Evolutionary conservation across 495 filamentous ascomycete genomes (phyloP).

Genomic region (Cercophora newfieldiana): DNA sequence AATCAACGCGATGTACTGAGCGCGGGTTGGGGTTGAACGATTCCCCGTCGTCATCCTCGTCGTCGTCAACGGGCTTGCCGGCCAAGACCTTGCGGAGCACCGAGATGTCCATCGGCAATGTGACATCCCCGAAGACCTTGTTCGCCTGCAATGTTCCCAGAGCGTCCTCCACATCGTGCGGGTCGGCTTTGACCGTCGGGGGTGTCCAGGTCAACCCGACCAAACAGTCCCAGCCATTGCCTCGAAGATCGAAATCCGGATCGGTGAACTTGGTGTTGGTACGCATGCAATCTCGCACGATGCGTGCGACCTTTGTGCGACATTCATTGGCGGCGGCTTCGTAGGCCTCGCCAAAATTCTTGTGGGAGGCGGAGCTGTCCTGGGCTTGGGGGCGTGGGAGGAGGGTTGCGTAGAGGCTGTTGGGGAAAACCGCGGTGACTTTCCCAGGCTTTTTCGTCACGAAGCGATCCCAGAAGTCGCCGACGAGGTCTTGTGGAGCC

Average conservation of each 20-base stretch:
- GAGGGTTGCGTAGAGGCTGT: constrained; percentile 20
- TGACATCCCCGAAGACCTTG: constrained; percentile 39
- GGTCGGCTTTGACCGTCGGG: constrained; percentile 4
- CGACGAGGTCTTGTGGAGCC: constrained; percentile 20
- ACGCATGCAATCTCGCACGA: constrained; percentile 65
- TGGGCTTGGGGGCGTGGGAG: constrained; percentile 14
- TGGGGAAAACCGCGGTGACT: constrained; percentile 27
- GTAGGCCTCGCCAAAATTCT: constrained; percentile 44
- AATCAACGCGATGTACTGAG: constrained; percentile 33
- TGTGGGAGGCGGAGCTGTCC: constrained; percentile 5
- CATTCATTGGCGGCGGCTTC: constrained; percentile 63
- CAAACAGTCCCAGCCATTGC: constrained; percentile 39
- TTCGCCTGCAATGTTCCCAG: constrained; percentile 26
- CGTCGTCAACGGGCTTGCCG: constrained; percentile 38
- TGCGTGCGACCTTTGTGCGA: constrained; percentile 61
- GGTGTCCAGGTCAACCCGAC: constrained; percentile 18
- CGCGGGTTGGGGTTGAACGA: constrained; percentile 38
- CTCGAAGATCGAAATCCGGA: constrained; percentile 70
- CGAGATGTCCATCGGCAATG: constrained; percentile 57
- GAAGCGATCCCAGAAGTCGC: constrained; percentile 25
- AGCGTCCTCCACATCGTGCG: constrained; percentile 9
- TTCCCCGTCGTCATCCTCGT: constrained; percentile 49
- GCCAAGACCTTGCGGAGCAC: constrained; percentile 30
- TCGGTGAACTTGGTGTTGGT: constrained; percentile 76
- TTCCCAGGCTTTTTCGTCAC: constrained; percentile 22